phyloP scores from a whole-genome alignment of 73 alveolate species.

The Tetrahymena elliotti region DNA sequence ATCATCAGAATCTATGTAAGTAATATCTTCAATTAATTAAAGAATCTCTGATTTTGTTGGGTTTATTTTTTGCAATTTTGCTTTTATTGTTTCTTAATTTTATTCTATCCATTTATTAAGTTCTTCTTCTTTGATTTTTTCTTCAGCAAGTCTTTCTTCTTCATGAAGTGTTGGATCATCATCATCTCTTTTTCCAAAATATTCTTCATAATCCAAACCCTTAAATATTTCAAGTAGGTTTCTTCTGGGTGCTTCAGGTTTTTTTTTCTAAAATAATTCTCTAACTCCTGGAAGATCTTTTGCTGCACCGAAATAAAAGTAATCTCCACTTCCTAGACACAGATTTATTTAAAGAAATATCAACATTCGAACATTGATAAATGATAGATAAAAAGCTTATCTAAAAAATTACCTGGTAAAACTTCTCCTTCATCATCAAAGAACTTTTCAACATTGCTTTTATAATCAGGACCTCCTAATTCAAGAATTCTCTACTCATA shows the following conservation, averaged over 20 bases:
- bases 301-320: conserved; percentile 96
- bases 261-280: conserved; percentile 78
- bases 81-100: background rate
- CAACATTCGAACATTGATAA: background rate
- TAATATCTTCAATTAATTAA: background rate
- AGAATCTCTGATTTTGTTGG: background rate
- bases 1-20: background rate
- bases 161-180: background rate
- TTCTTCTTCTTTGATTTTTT: background rate
- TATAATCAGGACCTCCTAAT: conserved; percentile 96
- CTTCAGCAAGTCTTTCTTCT: background rate
- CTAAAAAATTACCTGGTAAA: conserved; percentile 53
- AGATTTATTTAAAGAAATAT: background rate
- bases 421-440: conserved; percentile 83
- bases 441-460: conserved; percentile 55
- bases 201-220: background rate
- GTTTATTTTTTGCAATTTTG: background rate
- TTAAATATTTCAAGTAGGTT: background rate
- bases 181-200: background rate
- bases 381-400: background rate
- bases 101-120: background rate
- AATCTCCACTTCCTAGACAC: conserved; percentile 74
- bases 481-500: conserved; percentile 93
- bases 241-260: conserved; percentile 69
- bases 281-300: conserved; percentile 92